Conservation (phyloP, 768 basidiomycete genomes). For the Lactarius hengduanensis region DNA sequence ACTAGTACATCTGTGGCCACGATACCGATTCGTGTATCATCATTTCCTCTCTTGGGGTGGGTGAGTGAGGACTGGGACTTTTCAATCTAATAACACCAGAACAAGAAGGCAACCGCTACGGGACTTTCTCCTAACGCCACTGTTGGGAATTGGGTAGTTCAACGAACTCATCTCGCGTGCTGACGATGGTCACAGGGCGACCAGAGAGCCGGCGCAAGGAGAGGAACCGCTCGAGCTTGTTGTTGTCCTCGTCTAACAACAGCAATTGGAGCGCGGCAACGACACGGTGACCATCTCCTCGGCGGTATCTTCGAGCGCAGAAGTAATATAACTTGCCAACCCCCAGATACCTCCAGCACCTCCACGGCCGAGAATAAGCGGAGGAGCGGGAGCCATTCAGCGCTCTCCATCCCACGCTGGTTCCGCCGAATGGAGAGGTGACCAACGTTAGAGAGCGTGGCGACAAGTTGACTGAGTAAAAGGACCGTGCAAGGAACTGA, state of each 20-base stretch:
- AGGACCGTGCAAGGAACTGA: neutral
- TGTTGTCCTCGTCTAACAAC: neutral
- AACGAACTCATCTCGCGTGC: neutral
- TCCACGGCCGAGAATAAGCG: neutral
- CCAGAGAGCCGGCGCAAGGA: neutral
- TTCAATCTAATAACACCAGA: too few species aligned
- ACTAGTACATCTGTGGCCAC: too few species aligned
- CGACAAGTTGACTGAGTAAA: neutral
- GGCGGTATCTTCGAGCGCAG: neutral
- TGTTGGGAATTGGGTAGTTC: neutral
- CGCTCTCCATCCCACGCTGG: neutral
- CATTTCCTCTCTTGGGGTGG: too few species aligned
- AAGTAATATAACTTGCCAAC: neutral
- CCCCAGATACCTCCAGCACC: neutral
- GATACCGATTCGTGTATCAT: too few species aligned
- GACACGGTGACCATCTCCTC: neutral
- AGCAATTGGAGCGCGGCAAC: neutral
- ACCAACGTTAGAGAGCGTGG: neutral
- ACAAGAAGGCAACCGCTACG: too few species aligned
- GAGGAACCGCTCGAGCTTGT: neutral
- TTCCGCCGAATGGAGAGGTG: neutral
- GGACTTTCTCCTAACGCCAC: too few species aligned
- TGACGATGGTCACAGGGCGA: neutral
- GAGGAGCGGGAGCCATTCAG: neutral
- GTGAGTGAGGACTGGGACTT: too few species aligned